Conservation (phyloP, 345 rosid species). For the Hirschfeldia incana region DNA sequence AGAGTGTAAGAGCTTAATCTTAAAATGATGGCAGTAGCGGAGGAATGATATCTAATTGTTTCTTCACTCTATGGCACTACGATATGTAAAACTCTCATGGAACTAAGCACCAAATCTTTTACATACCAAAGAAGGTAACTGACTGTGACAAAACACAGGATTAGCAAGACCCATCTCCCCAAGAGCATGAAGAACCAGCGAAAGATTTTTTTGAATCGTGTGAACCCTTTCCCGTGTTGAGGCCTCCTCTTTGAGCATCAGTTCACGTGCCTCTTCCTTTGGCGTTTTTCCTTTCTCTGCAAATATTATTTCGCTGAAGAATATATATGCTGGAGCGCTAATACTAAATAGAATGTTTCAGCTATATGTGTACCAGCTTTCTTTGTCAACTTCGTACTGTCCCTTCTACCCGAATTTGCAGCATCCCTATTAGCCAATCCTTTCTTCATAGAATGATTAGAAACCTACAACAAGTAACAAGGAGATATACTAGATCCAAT, state of each 20-base stretch:
- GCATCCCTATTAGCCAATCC: conserved; percentile 62
- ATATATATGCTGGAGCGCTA: neutral
- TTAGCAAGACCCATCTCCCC: conserved; percentile 91
- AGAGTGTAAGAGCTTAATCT: conserved; percentile 12
- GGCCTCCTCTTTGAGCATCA: conserved; percentile 90
- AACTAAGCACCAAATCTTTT: conserved; percentile 3
- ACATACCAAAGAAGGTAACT: conserved; percentile 84
- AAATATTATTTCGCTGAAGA: conserved; percentile 22
- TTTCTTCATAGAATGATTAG: conserved; percentile 63
- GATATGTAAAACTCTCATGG: conserved; percentile 2
- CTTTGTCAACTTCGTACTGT: conserved; percentile 60
- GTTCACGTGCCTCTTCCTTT: conserved; percentile 93
- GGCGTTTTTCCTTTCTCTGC: conserved; percentile 88
- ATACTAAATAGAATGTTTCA: conserved; percentile 13
- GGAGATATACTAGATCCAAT: conserved; percentile 44
- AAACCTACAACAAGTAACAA: conserved; percentile 30
- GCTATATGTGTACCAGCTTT: conserved; percentile 57
- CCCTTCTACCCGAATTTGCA: conserved; percentile 61
- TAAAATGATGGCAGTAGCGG: conserved; percentile 7
- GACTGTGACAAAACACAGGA: conserved; percentile 94
- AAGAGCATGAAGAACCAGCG: conserved; percentile 72
- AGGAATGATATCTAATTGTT: neutral
- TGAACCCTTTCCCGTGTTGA: conserved; percentile 65
- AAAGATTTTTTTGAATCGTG: conserved; percentile 62
- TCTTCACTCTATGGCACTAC: conserved; percentile 1